Evolutionary conservation across 106 monocot genomes (phyloP), one percentile per base, ranked within the genome.

Genomic region (Allium cepa): DNA sequence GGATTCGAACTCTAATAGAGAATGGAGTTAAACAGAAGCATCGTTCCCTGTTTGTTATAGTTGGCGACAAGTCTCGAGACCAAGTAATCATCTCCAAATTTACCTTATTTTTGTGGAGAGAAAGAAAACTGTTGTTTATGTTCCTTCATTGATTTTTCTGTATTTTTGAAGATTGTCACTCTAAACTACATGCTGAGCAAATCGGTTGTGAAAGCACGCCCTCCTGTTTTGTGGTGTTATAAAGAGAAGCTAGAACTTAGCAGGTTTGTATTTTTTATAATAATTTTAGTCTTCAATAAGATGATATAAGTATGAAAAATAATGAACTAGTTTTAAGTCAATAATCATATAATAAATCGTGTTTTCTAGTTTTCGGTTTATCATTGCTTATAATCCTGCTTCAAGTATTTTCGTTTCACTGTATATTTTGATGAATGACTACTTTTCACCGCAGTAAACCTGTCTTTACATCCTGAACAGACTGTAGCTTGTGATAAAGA

Each of bases 161-260:
- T 4, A 18, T 64, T 9, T 62, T 11, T 57, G 51, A 80, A 90
- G 94, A 81, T 96, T 69, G 91, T 88, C 56, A 92, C 86, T 69
- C 86, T 96, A 48, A 86, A 96, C 60, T 79, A 84, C 60, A 79
- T 96, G 83, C 76, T 84, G 58, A 78, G 78, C 58, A 88, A 91
- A 57, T 78, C 85, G 3, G 77, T 74, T 1, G 64, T 84, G 11
- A 96, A 86, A 69, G 76, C 91, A 2, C 74, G 76, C 2, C 88
- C 91, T 26, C 75, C 77, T 4, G 86, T 96, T 49, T 63, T 96
- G 18, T 96, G 95, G 95, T 96, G 95, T 77, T 92, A 96, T 69
- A 86, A 82, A 66, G 91, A 88, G 36, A 81, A 88, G 76, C 80
- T 91, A 49, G 95, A 91, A 57, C 79, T 96, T 47, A 96, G 95